Evolutionary conservation across 2,329 filamentous ascomycete genomes (phyloP).

Genomic region (Scedosporium boydii): DNA sequence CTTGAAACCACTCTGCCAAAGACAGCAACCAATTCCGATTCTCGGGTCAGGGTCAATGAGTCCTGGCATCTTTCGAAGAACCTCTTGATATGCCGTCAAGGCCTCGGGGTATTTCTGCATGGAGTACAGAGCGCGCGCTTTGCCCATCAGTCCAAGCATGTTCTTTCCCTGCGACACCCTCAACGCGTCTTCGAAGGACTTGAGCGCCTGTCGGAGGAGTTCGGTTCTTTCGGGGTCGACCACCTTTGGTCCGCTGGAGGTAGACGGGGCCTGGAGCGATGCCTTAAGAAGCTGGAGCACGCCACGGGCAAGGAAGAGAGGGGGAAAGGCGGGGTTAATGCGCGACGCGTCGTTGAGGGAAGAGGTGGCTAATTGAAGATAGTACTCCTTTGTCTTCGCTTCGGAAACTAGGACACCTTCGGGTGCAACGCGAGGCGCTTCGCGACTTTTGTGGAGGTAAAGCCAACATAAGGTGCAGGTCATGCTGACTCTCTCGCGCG

Average conservation of each 20-base stretch:
- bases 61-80: constrained; percentile 74
- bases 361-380: constrained; percentile 79
- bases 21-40: constrained; percentile 91
- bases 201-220: constrained; percentile 73
- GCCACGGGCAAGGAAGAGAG: constrained; percentile 82
- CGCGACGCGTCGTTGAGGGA: constrained; percentile 92
- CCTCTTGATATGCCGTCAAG: constrained; percentile 76
- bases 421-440: constrained; percentile 54
- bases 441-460: constrained; percentile 79
- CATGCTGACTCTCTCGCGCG: constrained; percentile 77
- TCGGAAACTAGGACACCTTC: constrained; percentile 60
- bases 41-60: constrained; percentile 88
- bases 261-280: constrained; percentile 66
- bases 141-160: constrained; percentile 85
- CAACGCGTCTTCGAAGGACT: constrained; percentile 90
- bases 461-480: constrained; percentile 84
- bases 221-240: constrained; percentile 68
- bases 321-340: constrained; percentile 85
- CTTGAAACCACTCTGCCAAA: constrained; percentile 94
- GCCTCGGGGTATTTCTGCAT: constrained; percentile 80
- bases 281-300: constrained; percentile 82
- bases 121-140: constrained; percentile 77
- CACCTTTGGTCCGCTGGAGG: constrained; percentile 48
- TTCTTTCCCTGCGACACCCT: constrained; percentile 78
- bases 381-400: constrained; percentile 85